These are phyloP conservation scores for Dryas alaskensis DNA, from an alignment of 306 rosid species.

Conservation along the genomic window DNA sequence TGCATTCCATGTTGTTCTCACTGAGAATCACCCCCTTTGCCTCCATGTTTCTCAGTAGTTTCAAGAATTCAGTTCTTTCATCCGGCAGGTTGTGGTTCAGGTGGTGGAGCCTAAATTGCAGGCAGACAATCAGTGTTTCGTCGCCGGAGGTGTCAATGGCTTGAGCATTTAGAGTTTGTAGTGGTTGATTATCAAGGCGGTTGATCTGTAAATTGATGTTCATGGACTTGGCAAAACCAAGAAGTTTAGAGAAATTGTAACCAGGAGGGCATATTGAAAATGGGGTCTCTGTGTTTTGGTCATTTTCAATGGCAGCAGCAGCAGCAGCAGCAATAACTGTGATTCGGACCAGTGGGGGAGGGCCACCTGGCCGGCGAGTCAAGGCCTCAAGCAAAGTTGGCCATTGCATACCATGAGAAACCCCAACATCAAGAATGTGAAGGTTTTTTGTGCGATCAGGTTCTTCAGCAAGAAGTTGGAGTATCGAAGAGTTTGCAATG, in stretches of 20 bases:
- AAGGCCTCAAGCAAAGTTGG: slow-evolving; percentile 85
- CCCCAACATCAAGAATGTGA: slow-evolving; percentile 88
- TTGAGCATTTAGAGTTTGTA: slow-evolving; percentile 45
- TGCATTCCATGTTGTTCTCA: slow-evolving; percentile 76
- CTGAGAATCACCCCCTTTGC: slow-evolving; percentile 73
- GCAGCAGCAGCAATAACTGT: slow-evolving; percentile 65
- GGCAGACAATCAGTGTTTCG: slow-evolving; percentile 70
- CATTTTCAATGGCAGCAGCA: slow-evolving; percentile 40
- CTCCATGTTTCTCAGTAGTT: slow-evolving; percentile 46
- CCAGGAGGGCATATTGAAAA: slow-evolving; percentile 79
- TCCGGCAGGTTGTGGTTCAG: slow-evolving; percentile 57
- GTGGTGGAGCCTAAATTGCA: slow-evolving; percentile 77
- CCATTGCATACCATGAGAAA: slow-evolving; percentile 94
- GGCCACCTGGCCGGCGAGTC: slow-evolving; percentile 74
- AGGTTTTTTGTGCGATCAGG: slow-evolving; percentile 37
- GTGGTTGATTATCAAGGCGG: slow-evolving; percentile 49
- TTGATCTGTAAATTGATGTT: slow-evolving; percentile 68
- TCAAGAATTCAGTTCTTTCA: slow-evolving; percentile 63
- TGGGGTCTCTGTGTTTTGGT: slow-evolving; percentile 48
- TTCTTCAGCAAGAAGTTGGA: slow-evolving; percentile 65
- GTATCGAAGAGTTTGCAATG: slow-evolving; percentile 78
- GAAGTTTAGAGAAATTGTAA: slow-evolving; percentile 65
- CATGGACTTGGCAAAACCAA: slow-evolving; percentile 60
- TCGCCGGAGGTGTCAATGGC: slow-evolving; percentile 36
- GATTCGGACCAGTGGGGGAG: slow-evolving; percentile 74